Evolutionary conservation across 352 stramenopile species (phyloP).

Genomic region (Pythium sukuiense): DNA sequence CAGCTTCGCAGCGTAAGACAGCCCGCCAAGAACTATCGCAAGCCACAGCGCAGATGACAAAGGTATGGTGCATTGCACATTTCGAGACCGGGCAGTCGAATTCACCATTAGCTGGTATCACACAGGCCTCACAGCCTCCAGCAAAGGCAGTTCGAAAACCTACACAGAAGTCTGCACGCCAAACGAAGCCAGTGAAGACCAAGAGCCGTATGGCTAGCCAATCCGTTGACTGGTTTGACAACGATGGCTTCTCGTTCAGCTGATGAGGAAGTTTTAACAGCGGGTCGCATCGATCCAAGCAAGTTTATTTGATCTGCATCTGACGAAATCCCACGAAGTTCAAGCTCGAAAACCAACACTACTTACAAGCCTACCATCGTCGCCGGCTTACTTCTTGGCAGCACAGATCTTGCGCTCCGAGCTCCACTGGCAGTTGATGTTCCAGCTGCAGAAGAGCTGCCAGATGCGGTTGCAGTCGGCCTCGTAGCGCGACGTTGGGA

Average conservation of each 20-base stretch:
- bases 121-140: not conserved
- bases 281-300: not conserved
- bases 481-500: not conserved
- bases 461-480: slow-evolving; percentile 1
- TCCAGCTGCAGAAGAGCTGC: slow-evolving; percentile 2
- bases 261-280: not conserved
- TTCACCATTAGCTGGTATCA: not conserved
- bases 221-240: slow-evolving; percentile 36
- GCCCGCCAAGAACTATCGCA: not conserved
- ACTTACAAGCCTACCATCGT: not conserved
- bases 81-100: no score
- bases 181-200: slow-evolving; percentile 1
- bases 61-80: not conserved
- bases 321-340: not conserved
- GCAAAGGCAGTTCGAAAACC: not conserved
- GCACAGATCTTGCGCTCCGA: slow-evolving; percentile 6
- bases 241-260: slow-evolving; percentile 44
- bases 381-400: not conserved
- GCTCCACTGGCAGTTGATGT: slow-evolving; percentile 2
- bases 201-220: slow-evolving; percentile 11
- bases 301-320: not conserved
- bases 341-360: not conserved
- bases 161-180: not conserved
- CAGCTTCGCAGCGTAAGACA: not conserved
- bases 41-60: not conserved